phyloP scores from a whole-genome alignment of 108 stramenopile species.

The Skeletonema grethae region DNA sequence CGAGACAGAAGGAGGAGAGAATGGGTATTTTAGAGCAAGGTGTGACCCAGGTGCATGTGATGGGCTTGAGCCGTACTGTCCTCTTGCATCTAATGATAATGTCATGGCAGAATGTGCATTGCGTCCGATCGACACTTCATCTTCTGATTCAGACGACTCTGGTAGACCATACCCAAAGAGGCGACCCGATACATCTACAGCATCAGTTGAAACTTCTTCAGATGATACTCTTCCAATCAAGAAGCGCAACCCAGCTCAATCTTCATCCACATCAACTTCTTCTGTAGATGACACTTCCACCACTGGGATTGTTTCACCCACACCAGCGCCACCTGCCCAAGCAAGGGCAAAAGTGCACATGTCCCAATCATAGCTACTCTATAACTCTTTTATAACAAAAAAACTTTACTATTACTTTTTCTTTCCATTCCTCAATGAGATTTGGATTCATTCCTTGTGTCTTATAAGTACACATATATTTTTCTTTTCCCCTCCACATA shows the following conservation, averaged over 20 bases:
- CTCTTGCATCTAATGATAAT: background rate
- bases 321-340: background rate
- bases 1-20: background rate
- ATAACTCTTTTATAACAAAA: constrained; percentile 3
- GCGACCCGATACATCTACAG: no score
- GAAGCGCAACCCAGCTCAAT: no score
- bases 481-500: background rate
- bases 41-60: background rate
- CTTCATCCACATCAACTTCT: no score
- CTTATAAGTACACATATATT: background rate
- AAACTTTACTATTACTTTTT: background rate
- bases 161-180: no score
- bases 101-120: background rate
- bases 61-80: background rate
- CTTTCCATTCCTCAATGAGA: background rate
- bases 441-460: background rate
- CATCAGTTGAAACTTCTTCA: no score
- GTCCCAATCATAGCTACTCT: background rate
- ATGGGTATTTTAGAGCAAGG: background rate
- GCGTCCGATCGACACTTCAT: background rate
- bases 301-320: background rate
- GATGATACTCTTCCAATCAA: no score
- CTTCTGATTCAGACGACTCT: no score
- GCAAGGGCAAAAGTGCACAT: background rate
- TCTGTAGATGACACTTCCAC: no score